Evolutionary conservation across 1,139 yeast genomes (phyloP), one percentile per base, ranked within the genome.

Genomic region (Suhomyces terraborum): DNA sequence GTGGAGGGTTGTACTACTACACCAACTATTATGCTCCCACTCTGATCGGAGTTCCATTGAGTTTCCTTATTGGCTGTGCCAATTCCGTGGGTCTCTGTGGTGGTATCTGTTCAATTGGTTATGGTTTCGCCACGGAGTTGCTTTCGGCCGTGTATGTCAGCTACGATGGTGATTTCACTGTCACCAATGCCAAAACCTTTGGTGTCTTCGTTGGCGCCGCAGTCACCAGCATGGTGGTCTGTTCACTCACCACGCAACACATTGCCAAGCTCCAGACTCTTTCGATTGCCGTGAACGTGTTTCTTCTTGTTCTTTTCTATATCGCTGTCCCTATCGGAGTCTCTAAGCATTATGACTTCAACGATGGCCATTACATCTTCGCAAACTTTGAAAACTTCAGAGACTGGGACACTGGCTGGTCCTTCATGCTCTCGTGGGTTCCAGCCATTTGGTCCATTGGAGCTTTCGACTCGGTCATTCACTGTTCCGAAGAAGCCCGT

Each of bases 351-450:
- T n/a, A 24, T 8, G 58, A 58, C 6, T 73, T 73, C 56, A 75
- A 73, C 46, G 64, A 61, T 45, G 76, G 69, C 43, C 30, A 46
- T 20, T 56, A 41, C 39, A 50, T 50, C 27, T 85, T 84, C 59
- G 79, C 81, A 13, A 65, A 75, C 42, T 70, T 74, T 36, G 69
- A 75, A 30, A 82, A 83, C 55, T 63, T 61, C 33, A 66, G 82
- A 18, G 74, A 67, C 32, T 85, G 88, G 84, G 69, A 78, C 10
- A 59, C 65, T 14, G 89, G 88, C n/a, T 84, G 87, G 85, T 74
- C 80, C 3, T 48, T 48, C 27, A 43, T 48, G 45, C 48, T 48
- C 32, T 55, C 63, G 1, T 61, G 65, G 67, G 50, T 61, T 51
- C 68, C 67, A 2, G 60, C 64, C 3, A 55, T 63, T 32, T 62